Evolutionary conservation across 805 yeast species (phyloP).

Genomic region (Candida boleticola): DNA sequence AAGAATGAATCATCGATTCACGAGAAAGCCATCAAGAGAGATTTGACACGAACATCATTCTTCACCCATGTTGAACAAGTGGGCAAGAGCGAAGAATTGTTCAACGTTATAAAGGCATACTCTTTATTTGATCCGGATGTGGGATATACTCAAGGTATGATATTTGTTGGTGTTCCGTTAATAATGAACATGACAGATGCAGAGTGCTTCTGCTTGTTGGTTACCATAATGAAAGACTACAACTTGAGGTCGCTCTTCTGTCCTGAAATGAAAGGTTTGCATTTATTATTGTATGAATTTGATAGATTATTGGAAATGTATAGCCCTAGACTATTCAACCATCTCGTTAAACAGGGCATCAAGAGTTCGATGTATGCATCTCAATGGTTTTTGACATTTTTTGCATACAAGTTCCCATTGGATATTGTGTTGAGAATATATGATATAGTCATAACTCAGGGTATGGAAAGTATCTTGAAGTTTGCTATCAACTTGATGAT

Average conservation of each 20-base stretch:
- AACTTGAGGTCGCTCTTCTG: conserved; percentile 73
- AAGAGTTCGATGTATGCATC: conserved; percentile 94
- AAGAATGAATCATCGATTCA: conserved; percentile 55
- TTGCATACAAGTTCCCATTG: conserved; percentile 92
- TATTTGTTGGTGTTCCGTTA: conserved; percentile 84
- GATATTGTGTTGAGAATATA: conserved; percentile 83
- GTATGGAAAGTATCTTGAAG: conserved; percentile 80
- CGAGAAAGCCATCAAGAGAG: conserved; percentile 77
- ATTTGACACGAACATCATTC: conserved; percentile 81
- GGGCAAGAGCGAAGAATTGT: conserved; percentile 62
- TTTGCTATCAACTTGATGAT: conserved; percentile 80
- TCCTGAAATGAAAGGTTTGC: conserved; percentile 93
- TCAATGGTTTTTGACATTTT: conserved; percentile 95
- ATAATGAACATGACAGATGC: conserved; percentile 76
- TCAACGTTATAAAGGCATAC: conserved; percentile 77
- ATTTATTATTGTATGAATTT: conserved; percentile 80
- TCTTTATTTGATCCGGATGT: conserved; percentile 86
- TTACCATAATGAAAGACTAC: conserved; percentile 80
- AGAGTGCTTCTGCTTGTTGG: conserved; percentile 81
- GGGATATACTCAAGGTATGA: conserved; percentile 98
- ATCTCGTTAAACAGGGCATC: conserved; percentile 81
- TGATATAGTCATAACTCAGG: conserved; percentile 88
- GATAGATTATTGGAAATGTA: conserved; percentile 81
- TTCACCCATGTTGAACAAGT: conserved; percentile 55
- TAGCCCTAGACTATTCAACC: conserved; percentile 70